Conservation (phyloP, 129 eudicot genomes). For the Calendula officinalis region DNA sequence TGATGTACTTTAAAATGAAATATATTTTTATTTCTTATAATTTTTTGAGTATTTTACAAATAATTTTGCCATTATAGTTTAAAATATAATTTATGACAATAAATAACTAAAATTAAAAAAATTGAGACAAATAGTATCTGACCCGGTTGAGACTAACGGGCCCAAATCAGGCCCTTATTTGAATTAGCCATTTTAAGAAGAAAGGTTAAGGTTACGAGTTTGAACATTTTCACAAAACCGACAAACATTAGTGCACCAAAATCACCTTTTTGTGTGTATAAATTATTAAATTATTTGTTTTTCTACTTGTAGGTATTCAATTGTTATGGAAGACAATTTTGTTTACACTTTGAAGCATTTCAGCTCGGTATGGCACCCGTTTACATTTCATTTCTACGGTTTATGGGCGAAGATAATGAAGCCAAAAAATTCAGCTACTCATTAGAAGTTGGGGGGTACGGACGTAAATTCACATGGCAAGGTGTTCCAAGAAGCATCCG, state of each 20-base stretch:
- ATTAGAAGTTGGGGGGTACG: slow-evolving; percentile 71
- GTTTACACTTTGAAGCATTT: slow-evolving; percentile 92
- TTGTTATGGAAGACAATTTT: slow-evolving; percentile 76
- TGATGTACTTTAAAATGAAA: too few relatives aligned
- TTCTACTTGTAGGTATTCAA: slow-evolving; percentile 64
- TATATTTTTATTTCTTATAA: too few relatives aligned
- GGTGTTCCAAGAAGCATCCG: slow-evolving; percentile 91
- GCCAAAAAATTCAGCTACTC: slow-evolving; percentile 69
- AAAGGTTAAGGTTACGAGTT: too few relatives aligned
- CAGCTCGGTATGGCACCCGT: slow-evolving; percentile 85
- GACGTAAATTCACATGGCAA: slow-evolving; percentile 80
- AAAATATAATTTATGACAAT: too few relatives aligned
- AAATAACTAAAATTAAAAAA: too few relatives aligned
- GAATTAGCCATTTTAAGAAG: too few relatives aligned
- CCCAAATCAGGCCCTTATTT: too few relatives aligned
- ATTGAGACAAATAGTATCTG: too few relatives aligned
- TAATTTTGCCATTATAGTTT: too few relatives aligned
- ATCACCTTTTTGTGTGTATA: slow-evolving; percentile 1
- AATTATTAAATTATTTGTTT: not conserved
- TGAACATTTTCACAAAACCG: too few relatives aligned
- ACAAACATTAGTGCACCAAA: not conserved
- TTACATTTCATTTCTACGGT: slow-evolving; percentile 74
- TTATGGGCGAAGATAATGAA: slow-evolving; percentile 91
- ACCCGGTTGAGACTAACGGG: too few relatives aligned
- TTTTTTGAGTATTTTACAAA: too few relatives aligned